A percentile compares a stretch with the other conserved stretches of the same genome.
Conservation (phyloP, 345 rosid genomes). For the Gossypium herbaceum region DNA sequence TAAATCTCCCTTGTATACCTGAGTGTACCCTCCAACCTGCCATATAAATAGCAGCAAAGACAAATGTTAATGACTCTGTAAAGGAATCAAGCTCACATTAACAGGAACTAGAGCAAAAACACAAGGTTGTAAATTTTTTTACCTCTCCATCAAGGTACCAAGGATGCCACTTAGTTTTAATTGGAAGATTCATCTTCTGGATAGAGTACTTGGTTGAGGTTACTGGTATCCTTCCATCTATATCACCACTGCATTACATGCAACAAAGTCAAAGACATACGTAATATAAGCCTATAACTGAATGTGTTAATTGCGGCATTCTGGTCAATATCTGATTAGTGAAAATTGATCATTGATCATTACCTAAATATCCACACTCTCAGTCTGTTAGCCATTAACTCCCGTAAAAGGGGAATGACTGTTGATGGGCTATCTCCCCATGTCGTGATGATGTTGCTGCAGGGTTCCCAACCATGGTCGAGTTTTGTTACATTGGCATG, state of each 20-base stretch:
- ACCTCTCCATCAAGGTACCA: conserved; percentile 72
- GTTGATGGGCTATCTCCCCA: conserved; percentile 78
- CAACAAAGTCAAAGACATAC: neutral
- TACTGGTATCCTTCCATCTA: conserved; percentile 76
- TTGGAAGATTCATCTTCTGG: conserved; percentile 45
- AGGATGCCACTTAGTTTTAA: conserved; percentile 70
- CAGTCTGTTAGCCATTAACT: conserved; percentile 48
- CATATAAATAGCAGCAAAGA: neutral
- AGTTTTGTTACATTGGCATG: conserved; percentile 80
- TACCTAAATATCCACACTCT: conserved; percentile 79
- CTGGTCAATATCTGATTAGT: neutral
- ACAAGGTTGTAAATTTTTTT: neutral
- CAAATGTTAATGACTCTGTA: neutral
- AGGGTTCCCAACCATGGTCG: conserved; percentile 61
- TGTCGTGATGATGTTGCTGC: conserved; percentile 44
- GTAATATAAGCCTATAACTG: neutral
- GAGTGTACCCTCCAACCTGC: conserved; percentile 76
- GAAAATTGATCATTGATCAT: too few relatives aligned
- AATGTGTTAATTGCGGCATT: neutral
- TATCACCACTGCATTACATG: conserved; percentile 63
- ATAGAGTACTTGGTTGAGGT: conserved; percentile 78
- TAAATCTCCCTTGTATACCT: conserved; percentile 62
- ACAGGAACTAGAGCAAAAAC: neutral
- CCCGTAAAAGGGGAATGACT: conserved; percentile 51
- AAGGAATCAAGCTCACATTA: neutral